Percentiles rank a stretch among this genome's conserved stretches.
Evolutionary conservation across 75 land plant genomes (phyloP).

Genomic region (Pinus albicaulis): DNA sequence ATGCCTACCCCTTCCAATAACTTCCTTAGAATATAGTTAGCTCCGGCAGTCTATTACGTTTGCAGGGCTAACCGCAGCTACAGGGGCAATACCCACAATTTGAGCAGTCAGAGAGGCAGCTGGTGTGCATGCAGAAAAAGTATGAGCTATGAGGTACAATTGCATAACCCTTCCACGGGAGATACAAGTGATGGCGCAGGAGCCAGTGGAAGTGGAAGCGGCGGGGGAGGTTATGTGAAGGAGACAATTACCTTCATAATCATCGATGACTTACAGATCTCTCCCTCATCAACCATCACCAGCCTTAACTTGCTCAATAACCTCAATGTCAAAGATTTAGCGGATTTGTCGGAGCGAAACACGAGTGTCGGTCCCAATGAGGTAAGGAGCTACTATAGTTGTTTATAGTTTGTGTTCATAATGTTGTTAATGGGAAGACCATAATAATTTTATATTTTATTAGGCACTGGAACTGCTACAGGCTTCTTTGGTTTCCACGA

Average conservation of each 20-base stretch:
- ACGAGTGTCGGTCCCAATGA: constrained; percentile 16
- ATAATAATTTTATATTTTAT: too few relatives aligned
- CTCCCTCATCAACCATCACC: constrained; percentile 36
- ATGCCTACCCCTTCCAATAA: not conserved
- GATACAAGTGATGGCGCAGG: too few relatives aligned
- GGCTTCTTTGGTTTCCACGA: constrained; percentile 6
- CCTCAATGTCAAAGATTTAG: constrained; percentile 26
- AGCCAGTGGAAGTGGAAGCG: not conserved
- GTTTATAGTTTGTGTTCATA: too few relatives aligned
- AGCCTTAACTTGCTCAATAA: constrained; percentile 31
- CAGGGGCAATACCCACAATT: too few relatives aligned
- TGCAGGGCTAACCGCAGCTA: too few relatives aligned
- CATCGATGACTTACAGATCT: constrained; percentile 37
- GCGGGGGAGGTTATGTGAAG: constrained; percentile 28
- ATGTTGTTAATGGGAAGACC: too few relatives aligned
- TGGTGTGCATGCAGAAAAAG: too few relatives aligned
- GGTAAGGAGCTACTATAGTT: not conserved
- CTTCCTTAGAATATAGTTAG: not conserved
- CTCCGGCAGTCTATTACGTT: not conserved
- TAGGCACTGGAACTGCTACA: constrained; percentile 2
- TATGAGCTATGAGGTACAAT: too few relatives aligned
- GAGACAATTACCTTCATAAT: constrained; percentile 42
- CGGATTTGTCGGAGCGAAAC: constrained; percentile 22
- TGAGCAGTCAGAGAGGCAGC: too few relatives aligned
- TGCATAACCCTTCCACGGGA: too few relatives aligned